These are phyloP conservation scores for Eimeria brunetti DNA, from an alignment of 169 alveolate genomes.

Conservation along the genomic window DNA sequence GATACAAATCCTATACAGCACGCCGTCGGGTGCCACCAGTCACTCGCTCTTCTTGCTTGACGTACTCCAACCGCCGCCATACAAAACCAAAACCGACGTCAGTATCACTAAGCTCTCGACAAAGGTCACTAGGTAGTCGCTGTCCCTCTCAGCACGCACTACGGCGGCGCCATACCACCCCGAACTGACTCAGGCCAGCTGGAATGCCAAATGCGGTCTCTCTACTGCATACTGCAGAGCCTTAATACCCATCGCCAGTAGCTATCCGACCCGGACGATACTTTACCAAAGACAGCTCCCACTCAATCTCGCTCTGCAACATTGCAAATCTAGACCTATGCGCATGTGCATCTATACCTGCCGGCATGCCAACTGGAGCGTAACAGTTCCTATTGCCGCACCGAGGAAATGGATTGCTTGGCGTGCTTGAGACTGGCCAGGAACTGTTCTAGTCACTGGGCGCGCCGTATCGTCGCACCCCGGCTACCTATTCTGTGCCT, in stretches of 20 bases:
- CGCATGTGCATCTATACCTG: not conserved
- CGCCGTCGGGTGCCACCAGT: no score
- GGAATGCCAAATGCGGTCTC: no score
- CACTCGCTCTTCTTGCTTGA: no score
- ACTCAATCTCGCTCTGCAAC: not conserved
- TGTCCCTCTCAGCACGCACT: no score
- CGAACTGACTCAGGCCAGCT: no score
- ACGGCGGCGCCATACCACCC: no score
- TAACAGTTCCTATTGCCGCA: not conserved
- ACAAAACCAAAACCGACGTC: no score
- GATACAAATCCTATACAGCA: no score
- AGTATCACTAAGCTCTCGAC: no score
- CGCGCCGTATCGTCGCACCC: not conserved
- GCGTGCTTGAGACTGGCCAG: not conserved
- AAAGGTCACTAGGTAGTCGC: no score
- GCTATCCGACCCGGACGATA: not conserved
- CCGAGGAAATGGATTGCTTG: not conserved
- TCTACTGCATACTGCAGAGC: not conserved
- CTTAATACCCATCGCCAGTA: not conserved
- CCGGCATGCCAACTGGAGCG: not conserved
- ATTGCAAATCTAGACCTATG: not conserved
- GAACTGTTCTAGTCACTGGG: not conserved
- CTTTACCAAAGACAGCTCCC: not conserved
- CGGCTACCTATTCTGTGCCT: not conserved
- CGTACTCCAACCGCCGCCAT: no score